Evolutionary conservation across 2,329 filamentous ascomycete genomes (phyloP).

Genomic region (Escovopsis sp.): DNA sequence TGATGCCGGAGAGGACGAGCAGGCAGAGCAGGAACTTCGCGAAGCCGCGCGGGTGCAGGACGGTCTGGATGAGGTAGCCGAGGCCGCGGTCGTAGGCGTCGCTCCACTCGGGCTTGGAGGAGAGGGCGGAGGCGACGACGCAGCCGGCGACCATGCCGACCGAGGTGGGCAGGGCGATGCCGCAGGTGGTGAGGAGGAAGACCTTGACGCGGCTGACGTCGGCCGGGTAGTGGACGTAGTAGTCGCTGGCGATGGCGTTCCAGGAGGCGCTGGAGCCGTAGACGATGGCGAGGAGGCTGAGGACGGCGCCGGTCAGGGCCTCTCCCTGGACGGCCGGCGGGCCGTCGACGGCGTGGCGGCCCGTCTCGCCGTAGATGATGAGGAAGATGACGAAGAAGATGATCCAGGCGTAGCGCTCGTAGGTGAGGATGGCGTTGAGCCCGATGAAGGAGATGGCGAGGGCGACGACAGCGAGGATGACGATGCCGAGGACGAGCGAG

Average conservation of each 20-base stretch:
- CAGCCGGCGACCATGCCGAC: slow-evolving; percentile 33
- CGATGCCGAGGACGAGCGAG: slow-evolving; percentile 35
- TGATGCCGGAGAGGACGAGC: slow-evolving; percentile 23
- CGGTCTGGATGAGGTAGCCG: slow-evolving; percentile 29
- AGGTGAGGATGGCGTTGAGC: slow-evolving; percentile 31
- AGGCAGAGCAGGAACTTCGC: slow-evolving; percentile 28
- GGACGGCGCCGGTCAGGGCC: slow-evolving; percentile 22
- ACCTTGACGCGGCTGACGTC: slow-evolving; percentile 30
- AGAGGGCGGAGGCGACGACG: slow-evolving; percentile 27
- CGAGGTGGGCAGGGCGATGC: slow-evolving; percentile 32
- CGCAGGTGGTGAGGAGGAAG: slow-evolving; percentile 32
- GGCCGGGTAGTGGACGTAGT: slow-evolving; percentile 26
- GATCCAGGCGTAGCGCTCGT: slow-evolving; percentile 36
- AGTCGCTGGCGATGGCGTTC: slow-evolving; percentile 24
- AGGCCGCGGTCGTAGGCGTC: slow-evolving; percentile 25
- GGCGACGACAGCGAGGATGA: slow-evolving; percentile 33
- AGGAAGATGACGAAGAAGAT: slow-evolving; percentile 32
- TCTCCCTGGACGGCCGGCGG: slow-evolving; percentile 19
- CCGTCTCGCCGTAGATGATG: slow-evolving; percentile 32
- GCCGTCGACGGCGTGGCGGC: slow-evolving; percentile 24
- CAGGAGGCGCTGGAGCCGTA: slow-evolving; percentile 36
- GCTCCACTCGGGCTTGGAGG: slow-evolving; percentile 23
- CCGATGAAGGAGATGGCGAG: slow-evolving; percentile 38
- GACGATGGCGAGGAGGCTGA: slow-evolving; percentile 29
- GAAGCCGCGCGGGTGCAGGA: slow-evolving; percentile 30